Evolutionary conservation across 2,329 filamentous ascomycete genomes (phyloP), one percentile per base, ranked within the genome.

Genomic region (Diaporthe sp.): DNA sequence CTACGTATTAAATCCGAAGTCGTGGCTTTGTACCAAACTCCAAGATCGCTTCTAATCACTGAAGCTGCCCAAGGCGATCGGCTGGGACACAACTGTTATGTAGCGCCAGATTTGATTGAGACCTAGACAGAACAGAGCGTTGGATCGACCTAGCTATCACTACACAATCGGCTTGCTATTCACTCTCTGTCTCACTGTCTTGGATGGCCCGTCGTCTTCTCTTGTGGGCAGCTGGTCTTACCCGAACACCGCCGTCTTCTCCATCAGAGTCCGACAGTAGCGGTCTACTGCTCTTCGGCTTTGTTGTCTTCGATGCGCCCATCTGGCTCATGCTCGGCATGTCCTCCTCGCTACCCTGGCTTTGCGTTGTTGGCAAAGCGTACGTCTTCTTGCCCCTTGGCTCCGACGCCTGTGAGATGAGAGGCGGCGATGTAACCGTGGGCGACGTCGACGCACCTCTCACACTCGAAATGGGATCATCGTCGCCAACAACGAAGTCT

Each of bases 401-500:
- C 55, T 44, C 44, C 22, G 13, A 49, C n/a, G 17, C 34, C 70
- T 58, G 37, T 17, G 58, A 42, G 6, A n/a, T 28, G 28, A 70
- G 71, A 13, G 61, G 37, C 39, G 72, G 67, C 12, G 74, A 58
- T 22, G 57, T 22, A 10, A 51, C 8, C 3, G 75, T 71, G 12
- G 60, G 60, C n/a, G 74, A 49, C 13, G 72, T 75, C 25, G 76
- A 74, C 10, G 44, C n/a, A 19, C 62, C 67, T 37, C 60, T 31
- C n/a, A 70, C 4, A 31, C 75, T 77, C 34, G 75, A 76, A 17
- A 74, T 68, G 15, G 74, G 74, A 10, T 57, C 75, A 42, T 92
- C 82, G 82, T 91, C 82, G 78, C 85, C 81, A 80, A 92, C 86
- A 79, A 94, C 80, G 83, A 94, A 89, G 84, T 91, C 85, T 78